Conservation (phyloP, 306 rosid genomes). For the Castanea mollissima region DNA sequence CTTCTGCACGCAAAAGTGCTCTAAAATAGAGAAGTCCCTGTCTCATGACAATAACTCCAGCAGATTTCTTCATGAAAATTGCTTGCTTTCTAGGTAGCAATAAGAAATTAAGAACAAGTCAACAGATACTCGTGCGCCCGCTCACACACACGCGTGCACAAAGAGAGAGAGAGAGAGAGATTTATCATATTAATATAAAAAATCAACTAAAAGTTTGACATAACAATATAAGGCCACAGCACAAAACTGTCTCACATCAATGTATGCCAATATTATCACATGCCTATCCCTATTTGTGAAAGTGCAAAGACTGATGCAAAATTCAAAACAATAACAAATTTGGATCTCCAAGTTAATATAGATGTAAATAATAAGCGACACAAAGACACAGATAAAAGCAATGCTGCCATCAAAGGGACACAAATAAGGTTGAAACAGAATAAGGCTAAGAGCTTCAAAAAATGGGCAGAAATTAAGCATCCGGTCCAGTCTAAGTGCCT, state of each 20-base stretch:
- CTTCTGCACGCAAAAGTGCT: too few relatives aligned
- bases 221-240: constrained; percentile 9
- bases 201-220: background rate
- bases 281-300: constrained; percentile 28
- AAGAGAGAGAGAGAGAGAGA: background rate
- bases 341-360: constrained; percentile 23
- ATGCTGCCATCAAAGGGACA: constrained; percentile 24
- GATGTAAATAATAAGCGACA: background rate
- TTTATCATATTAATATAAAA: background rate
- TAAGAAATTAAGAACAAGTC: background rate
- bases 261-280: constrained; percentile 33
- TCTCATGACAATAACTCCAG: background rate
- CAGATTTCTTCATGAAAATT: background rate
- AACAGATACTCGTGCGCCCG: background rate
- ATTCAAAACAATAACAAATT: constrained; percentile 45
- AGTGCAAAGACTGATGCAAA: constrained; percentile 27
- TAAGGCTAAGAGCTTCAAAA: constrained; percentile 24
- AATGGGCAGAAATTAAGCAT: constrained; percentile 15
- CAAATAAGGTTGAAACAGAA: background rate
- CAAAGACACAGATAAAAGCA: constrained; percentile 13
- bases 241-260: constrained; percentile 28
- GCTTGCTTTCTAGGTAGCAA: background rate
- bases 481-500: constrained; percentile 39
- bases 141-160: background rate
- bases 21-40: background rate